Percentiles rank a stretch among this genome's conserved stretches.
Conservation (phyloP, 306 rosid genomes). For the Rosa persica region DNA sequence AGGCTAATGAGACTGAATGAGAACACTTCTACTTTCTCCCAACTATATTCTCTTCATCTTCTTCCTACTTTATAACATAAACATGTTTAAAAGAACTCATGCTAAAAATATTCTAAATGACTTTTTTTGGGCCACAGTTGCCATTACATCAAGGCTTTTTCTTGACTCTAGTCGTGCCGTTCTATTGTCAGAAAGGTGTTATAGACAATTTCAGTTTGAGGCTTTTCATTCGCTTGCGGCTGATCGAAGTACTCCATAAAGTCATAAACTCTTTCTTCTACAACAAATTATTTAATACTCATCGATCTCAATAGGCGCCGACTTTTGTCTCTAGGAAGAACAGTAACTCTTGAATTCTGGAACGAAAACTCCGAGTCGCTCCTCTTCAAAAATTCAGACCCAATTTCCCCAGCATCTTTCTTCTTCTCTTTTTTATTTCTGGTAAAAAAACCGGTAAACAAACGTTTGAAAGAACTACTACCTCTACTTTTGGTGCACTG, state of each 20-base stretch:
- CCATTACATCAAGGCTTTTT: too few species aligned
- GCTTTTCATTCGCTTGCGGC: too few species aligned
- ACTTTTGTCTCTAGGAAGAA: background rate
- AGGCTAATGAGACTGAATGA: too few species aligned
- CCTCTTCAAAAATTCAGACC: background rate
- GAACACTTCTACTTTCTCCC: too few species aligned
- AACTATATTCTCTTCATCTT: too few species aligned
- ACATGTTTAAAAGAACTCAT: too few species aligned
- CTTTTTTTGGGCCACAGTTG: too few species aligned
- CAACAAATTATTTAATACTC: background rate
- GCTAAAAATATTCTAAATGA: too few species aligned
- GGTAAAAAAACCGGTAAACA: background rate
- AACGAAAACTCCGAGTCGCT: background rate
- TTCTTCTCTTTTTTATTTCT: background rate
- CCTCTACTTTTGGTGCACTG: background rate
- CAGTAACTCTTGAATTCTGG: background rate
- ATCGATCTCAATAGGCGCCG: background rate
- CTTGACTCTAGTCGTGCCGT: too few species aligned
- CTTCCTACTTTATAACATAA: too few species aligned
- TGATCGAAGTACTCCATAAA: background rate
- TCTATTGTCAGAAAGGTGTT: too few species aligned
- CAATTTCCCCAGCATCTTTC: background rate
- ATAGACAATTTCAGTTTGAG: too few species aligned
- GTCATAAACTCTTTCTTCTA: background rate
- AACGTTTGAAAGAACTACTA: background rate